A percentile compares a stretch with the other conserved stretches of the same genome.
These are phyloP conservation scores for Tilletiopsis washingtonensis DNA, from an alignment of 1,284 basidiomycete species.

Conservation along the genomic window DNA sequence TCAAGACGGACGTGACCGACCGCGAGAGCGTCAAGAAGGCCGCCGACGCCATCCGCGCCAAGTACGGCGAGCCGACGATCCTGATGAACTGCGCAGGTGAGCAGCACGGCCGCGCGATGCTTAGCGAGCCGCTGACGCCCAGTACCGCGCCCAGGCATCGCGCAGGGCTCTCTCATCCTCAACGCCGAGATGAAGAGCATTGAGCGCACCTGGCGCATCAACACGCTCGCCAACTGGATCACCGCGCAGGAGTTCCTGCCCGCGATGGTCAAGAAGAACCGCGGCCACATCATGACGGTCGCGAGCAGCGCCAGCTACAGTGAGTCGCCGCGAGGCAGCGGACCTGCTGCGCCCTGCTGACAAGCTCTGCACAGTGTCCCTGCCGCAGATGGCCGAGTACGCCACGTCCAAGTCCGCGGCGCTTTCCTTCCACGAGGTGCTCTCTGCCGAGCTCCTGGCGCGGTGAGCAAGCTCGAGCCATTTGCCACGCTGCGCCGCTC, in stretches of 20 bases:
- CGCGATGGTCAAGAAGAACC: constrained; percentile 36
- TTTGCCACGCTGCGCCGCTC: not conserved
- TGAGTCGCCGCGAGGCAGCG: too few relatives aligned
- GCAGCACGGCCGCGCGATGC: not conserved
- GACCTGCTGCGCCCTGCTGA: not conserved
- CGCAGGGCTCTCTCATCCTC: constrained; percentile 32
- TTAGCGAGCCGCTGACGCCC: not conserved
- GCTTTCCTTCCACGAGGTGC: constrained; percentile 42
- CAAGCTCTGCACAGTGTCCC: constrained; percentile 8
- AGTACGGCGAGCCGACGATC: constrained; percentile 22
- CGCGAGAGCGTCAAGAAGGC: constrained; percentile 27
- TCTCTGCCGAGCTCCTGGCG: constrained; percentile 34
- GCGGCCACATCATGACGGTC: constrained; percentile 43
- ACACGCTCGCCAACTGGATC: constrained; percentile 38
- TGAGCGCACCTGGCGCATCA: constrained; percentile 33
- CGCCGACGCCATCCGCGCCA: constrained; percentile 24
- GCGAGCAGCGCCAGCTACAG: constrained; percentile 36
- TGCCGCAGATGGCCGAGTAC: constrained; percentile 41
- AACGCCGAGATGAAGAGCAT: constrained; percentile 23
- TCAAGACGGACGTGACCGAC: constrained; percentile 42
- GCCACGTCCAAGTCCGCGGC: constrained; percentile 40
- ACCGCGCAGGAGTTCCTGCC: constrained; percentile 42
- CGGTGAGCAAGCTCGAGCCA: constrained; percentile 4
- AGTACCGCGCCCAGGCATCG: constrained; percentile 13
- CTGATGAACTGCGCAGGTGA: constrained; percentile 42